Evolutionary conservation across 306 rosid species (phyloP).

Genomic region (Medicago lupulina): DNA sequence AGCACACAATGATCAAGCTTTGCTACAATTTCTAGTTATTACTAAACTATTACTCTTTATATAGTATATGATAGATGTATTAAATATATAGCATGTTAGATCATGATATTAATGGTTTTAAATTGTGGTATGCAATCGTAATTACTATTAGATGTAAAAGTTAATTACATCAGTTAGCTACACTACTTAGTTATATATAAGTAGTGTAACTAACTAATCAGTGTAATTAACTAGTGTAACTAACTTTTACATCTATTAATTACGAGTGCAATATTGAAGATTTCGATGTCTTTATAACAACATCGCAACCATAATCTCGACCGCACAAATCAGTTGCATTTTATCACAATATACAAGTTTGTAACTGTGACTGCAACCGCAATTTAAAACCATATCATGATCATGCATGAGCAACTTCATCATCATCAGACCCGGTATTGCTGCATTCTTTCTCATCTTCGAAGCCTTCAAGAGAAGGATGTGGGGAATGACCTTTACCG

Average conservation of each 20-base stretch:
- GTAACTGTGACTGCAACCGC: background rate
- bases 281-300: background rate
- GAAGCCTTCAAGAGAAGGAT: conserved; percentile 62
- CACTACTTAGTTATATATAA: no score
- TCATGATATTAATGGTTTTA: background rate
- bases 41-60: background rate
- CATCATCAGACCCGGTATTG: conserved; percentile 65
- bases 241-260: no score
- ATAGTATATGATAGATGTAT: background rate
- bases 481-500: conserved; percentile 73
- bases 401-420: conserved; percentile 50
- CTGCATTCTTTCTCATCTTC: conserved; percentile 73
- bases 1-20: conserved; percentile 24
- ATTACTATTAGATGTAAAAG: no score
- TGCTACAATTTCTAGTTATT: background rate
- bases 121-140: background rate
- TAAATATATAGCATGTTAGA: conserved; percentile 7
- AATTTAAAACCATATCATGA: background rate
- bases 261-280: background rate
- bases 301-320: background rate
- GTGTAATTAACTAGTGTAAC: no score
- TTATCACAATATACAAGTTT: no score
- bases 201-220: no score
- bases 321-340: no score
- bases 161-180: no score